Conservation (phyloP, 805 yeast genomes). For the Yueomyces sp. region DNA sequence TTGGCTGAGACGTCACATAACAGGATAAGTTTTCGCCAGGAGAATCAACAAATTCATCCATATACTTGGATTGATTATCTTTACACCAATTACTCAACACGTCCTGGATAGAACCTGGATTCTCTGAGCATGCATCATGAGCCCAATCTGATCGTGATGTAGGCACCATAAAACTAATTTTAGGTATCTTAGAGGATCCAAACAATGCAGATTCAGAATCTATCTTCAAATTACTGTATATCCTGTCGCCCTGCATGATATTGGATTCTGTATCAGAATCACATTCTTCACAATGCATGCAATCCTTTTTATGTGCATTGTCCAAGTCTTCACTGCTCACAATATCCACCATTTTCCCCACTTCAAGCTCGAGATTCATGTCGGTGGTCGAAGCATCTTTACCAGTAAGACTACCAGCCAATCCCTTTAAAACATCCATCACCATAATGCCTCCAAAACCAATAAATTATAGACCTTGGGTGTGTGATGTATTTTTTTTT, state of each 20-base stretch:
- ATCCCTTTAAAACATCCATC: too few species aligned
- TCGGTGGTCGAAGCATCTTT: background rate
- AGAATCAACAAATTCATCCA: background rate
- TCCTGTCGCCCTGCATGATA: slow-evolving; percentile 8
- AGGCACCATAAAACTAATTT: slow-evolving; percentile 63
- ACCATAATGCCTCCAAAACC: too few species aligned
- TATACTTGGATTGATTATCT: slow-evolving; percentile 18
- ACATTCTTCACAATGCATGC: slow-evolving; percentile 9
- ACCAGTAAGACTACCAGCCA: too few species aligned
- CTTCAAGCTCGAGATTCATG: slow-evolving; percentile 23
- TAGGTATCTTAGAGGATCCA: slow-evolving; percentile 58
- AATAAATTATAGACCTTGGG: too few species aligned
- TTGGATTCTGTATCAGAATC: slow-evolving; percentile 19
- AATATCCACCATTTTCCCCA: too few species aligned
- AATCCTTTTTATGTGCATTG: too few species aligned
- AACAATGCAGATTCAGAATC: slow-evolving; percentile 36
- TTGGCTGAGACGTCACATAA: slow-evolving; percentile 38
- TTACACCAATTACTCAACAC: too few species aligned
- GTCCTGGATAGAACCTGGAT: slow-evolving; percentile 31
- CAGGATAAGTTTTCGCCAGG: slow-evolving; percentile 1
- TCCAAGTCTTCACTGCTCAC: too few species aligned
- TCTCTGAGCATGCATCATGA: slow-evolving; percentile 46
- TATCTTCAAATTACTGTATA: slow-evolving; percentile 14
- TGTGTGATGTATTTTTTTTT: too few species aligned
- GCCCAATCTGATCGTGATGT: slow-evolving; percentile 82